Percentiles rank a stretch among this genome's conserved stretches.
Conservation (phyloP, 176 grass and related monocot species). For the Hordeum vulgare region MorexV3_pseudomolecules_assembly NC_058520.1:42453670-42454169, state of each 20-base stretch:
- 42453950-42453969: constrained; percentile 48
- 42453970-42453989: constrained; percentile 35
- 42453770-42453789: not conserved
- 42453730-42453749: not conserved
- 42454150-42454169: not conserved
- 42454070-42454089: not conserved
- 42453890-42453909: constrained; percentile 27
- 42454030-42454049: not conserved
- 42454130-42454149: constrained; percentile 16
- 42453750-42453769: not conserved
- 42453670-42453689: no score
- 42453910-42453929: not conserved
- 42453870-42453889: not conserved
- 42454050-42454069: not conserved
- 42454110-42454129: not conserved
- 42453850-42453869: not conserved
- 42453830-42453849: not conserved
- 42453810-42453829: not conserved
- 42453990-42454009: constrained; percentile 28
- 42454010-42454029: constrained; percentile 15
- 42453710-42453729: constrained; percentile 10
- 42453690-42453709: no score
- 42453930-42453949: not conserved
- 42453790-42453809: not conserved
- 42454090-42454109: no score